These are phyloP conservation scores for Delonix regia DNA, from an alignment of 306 rosid species.

Conservation along the genomic window DNA sequence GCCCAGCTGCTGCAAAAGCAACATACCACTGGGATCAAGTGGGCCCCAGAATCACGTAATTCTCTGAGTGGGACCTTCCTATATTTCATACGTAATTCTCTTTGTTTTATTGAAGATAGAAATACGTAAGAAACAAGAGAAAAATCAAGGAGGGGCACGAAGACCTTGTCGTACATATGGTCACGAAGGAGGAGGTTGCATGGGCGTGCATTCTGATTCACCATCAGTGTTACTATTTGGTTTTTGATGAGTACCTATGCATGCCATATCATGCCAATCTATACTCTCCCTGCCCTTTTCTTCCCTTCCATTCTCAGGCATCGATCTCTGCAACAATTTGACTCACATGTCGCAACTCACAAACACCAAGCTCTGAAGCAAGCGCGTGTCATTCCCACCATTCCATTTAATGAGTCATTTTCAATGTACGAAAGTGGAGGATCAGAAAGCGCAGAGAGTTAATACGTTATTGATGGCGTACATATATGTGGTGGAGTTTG, in stretches of 20 bases:
- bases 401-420: not conserved
- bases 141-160: not conserved
- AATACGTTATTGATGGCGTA: not conserved
- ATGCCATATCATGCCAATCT: constrained; percentile 77
- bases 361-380: not conserved
- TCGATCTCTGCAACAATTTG: not conserved
- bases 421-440: not conserved
- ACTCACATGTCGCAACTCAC: not conserved
- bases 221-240: not conserved
- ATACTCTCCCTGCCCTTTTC: constrained; percentile 26
- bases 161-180: constrained; percentile 3
- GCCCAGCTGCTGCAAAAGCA: constrained; percentile 64
- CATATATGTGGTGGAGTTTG: not conserved
- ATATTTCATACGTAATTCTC: not conserved
- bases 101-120: not conserved
- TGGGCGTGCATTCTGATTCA: not conserved
- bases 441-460: not conserved
- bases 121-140: not conserved
- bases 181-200: not conserved
- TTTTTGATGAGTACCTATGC: constrained; percentile 43
- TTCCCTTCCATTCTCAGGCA: not conserved
- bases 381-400: not conserved
- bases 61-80: not conserved
- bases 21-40: constrained; percentile 61
- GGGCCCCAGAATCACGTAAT: constrained; percentile 39